Percentiles rank a stretch among this genome's conserved stretches.
Evolutionary conservation across 2,329 filamentous ascomycete genomes (phyloP).

Genomic region (Pleoardoris graminearum): DNA sequence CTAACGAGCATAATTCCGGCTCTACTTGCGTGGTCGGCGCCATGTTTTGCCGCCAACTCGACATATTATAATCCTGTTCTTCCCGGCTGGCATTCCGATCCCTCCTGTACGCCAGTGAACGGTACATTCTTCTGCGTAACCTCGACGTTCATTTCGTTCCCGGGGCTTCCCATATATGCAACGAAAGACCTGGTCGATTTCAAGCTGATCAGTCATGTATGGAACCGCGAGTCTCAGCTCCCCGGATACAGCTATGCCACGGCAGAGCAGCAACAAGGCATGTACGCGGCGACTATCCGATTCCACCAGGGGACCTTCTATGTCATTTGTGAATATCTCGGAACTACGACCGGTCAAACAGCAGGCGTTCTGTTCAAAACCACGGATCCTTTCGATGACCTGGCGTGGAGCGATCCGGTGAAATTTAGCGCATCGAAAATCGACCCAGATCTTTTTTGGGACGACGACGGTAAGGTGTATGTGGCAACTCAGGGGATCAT

Average conservation of each 20-base stretch:
- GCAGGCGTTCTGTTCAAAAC: constrained; percentile 15
- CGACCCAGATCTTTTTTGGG: constrained; percentile 61
- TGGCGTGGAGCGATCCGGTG: constrained; percentile 22
- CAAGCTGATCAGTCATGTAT: constrained; percentile 19
- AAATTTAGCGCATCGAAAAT: constrained; percentile 24
- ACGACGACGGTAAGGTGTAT: constrained; percentile 59
- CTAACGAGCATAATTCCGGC: background rate
- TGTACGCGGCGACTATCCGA: constrained; percentile 28
- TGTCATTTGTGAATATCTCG: constrained; percentile 23
- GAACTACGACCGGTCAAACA: background rate
- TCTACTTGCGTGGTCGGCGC: background rate
- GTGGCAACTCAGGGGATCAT: constrained; percentile 38
- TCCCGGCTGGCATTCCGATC: constrained; percentile 3
- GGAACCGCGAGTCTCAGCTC: constrained; percentile 23
- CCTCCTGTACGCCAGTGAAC: background rate
- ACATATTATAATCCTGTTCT: constrained; percentile 1
- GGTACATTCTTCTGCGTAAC: background rate
- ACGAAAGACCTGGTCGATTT: background rate
- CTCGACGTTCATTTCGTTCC: background rate
- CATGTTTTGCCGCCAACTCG: background rate
- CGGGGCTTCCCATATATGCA: background rate
- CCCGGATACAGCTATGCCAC: constrained; percentile 17
- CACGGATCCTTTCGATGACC: constrained; percentile 10
- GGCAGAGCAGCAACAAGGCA: constrained; percentile 19
- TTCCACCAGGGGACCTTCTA: constrained; percentile 29